phyloP scores from a whole-genome alignment of 2,329 filamentous ascomycete genomes.

The Laburnicola sp. region DNA sequence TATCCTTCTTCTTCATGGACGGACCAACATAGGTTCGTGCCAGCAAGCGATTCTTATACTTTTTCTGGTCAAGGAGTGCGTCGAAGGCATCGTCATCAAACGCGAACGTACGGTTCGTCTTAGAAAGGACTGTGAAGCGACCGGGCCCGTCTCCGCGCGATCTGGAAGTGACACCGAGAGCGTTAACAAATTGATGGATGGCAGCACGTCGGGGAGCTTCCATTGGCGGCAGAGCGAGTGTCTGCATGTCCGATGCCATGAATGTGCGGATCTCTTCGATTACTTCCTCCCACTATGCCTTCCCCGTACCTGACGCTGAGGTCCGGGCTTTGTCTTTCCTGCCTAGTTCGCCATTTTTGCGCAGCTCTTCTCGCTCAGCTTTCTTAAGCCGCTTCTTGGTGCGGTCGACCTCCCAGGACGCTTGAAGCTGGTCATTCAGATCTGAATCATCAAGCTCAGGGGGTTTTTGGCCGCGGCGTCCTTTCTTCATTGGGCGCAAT shows the following conservation, averaged over 20 bases:
- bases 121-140: slow-evolving; percentile 76
- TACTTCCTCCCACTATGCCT: slow-evolving; percentile 71
- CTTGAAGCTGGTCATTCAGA: slow-evolving; percentile 45
- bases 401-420: slow-evolving; percentile 51
- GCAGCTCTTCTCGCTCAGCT: slow-evolving; percentile 52
- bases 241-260: slow-evolving; percentile 63
- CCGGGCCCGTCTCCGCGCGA: slow-evolving; percentile 74
- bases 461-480: slow-evolving; percentile 57
- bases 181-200: slow-evolving; percentile 76
- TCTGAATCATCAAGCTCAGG: slow-evolving; percentile 52
- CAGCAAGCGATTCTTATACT: slow-evolving; percentile 49
- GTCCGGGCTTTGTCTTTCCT: slow-evolving; percentile 50
- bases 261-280: slow-evolving; percentile 74
- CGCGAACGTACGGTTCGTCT: slow-evolving; percentile 66
- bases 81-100: slow-evolving; percentile 62
- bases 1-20: slow-evolving; percentile 9
- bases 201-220: slow-evolving; percentile 74
- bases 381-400: slow-evolving; percentile 53
- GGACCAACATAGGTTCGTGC: slow-evolving; percentile 12
- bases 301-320: slow-evolving; percentile 71
- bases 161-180: slow-evolving; percentile 79
- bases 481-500: slow-evolving; percentile 66
- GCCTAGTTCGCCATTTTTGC: slow-evolving; percentile 49
- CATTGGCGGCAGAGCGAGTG: slow-evolving; percentile 81
- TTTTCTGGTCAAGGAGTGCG: slow-evolving; percentile 52